phyloP scores from a whole-genome alignment of 192 early-diverging fungal genomes.

The Spizellomyces punctatus region DNA sequence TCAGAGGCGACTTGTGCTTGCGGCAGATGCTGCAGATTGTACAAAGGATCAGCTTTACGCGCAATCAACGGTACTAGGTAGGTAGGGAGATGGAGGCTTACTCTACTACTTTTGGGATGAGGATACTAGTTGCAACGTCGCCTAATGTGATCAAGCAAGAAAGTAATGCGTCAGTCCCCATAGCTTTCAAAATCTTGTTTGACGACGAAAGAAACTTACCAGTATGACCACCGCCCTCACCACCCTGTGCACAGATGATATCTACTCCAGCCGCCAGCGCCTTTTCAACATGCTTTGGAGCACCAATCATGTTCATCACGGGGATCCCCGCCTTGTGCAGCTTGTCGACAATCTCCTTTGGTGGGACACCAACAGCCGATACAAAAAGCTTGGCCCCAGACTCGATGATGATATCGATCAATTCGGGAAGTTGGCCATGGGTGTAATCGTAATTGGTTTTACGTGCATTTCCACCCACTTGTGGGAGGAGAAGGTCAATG shows the following conservation, averaged over 20 bases:
- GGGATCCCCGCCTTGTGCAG: slow-evolving; percentile 47
- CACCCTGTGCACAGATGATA: slow-evolving; percentile 51
- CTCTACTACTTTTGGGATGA: slow-evolving; percentile 50
- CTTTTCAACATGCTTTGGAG: slow-evolving; percentile 48
- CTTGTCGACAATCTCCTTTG: slow-evolving; percentile 48
- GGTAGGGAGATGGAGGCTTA: too few relatives aligned
- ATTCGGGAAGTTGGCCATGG: slow-evolving; percentile 48
- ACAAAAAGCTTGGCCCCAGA: slow-evolving; percentile 48
- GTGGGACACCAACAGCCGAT: slow-evolving; percentile 51
- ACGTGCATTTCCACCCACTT: slow-evolving; percentile 47
- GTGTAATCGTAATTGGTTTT: slow-evolving; percentile 58
- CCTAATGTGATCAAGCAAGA: slow-evolving; percentile 13
- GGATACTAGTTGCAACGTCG: slow-evolving; percentile 34
- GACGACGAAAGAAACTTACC: slow-evolving; percentile 35
- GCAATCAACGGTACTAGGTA: too few relatives aligned
- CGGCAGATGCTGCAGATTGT: slow-evolving; percentile 46
- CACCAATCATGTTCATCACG: slow-evolving; percentile 57
- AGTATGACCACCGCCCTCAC: slow-evolving; percentile 54
- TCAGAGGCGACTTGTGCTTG: slow-evolving; percentile 37
- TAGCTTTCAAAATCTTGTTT: slow-evolving; percentile 9
- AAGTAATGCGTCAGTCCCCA: too few relatives aligned
- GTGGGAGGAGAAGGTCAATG: slow-evolving; percentile 50
- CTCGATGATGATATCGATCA: slow-evolving; percentile 49
- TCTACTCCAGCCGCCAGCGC: slow-evolving; percentile 48
- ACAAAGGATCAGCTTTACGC: slow-evolving; percentile 29